Percentiles rank a stretch among this genome's conserved stretches.
These are phyloP conservation scores for Elaphomyces granulatus DNA, from an alignment of 495 filamentous ascomycete species.

Conservation along the genomic window DNA sequence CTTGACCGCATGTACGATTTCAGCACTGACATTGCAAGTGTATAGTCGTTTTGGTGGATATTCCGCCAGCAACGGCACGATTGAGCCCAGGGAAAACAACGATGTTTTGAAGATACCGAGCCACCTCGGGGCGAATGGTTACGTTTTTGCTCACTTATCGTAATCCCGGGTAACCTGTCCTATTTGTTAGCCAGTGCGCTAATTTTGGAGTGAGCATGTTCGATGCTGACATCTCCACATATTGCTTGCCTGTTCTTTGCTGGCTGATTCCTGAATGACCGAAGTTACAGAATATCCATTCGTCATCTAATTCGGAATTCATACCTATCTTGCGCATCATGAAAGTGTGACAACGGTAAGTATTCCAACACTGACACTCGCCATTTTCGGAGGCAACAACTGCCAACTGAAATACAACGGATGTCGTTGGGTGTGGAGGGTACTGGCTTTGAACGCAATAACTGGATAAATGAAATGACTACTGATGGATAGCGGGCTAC, in stretches of 20 bases:
- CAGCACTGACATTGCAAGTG: constrained; percentile 50
- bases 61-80: constrained; percentile 63
- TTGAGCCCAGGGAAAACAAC: constrained; percentile 73
- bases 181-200: no score
- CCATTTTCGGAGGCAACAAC: constrained; percentile 31
- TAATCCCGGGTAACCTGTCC: constrained; percentile 10
- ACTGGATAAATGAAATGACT: constrained; percentile 31
- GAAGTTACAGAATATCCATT: constrained; percentile 33
- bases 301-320: constrained; percentile 48
- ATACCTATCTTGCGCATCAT: constrained; percentile 59
- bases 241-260: no score
- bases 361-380: constrained; percentile 35
- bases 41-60: constrained; percentile 60
- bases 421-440: constrained; percentile 69
- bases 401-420: constrained; percentile 61
- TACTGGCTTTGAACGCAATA: constrained; percentile 67
- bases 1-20: background rate
- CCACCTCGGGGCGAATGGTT: constrained; percentile 47
- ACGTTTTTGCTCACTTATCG: constrained; percentile 23
- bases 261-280: constrained; percentile 26
- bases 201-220: no score
- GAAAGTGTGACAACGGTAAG: constrained; percentile 79
- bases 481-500: constrained; percentile 21
- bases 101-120: constrained; percentile 73
- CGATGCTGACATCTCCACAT: constrained; percentile 4